Base-by-base conservation (phyloP, 2,329 filamentous ascomycete genomes). In the Polychaeton citri region DNA sequence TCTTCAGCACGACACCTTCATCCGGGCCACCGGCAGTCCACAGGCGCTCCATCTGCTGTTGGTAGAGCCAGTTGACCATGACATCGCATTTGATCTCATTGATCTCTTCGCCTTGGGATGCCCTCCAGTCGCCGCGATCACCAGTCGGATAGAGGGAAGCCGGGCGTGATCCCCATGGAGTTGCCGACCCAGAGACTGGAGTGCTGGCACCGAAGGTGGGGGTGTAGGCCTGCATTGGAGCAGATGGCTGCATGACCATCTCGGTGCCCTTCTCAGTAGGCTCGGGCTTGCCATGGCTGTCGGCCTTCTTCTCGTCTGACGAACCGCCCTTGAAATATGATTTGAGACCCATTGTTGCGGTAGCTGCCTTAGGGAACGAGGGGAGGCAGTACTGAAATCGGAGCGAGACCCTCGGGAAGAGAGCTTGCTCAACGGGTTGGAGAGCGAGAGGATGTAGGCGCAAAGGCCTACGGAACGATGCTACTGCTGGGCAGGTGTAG, bases 11-110 rank as follows among this genome's bases (percentile, higher is more conserved):
- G 2, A 72, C 67, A 43, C 71, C 72, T 52, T 75, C 70, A 9
- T 68, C 66, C 8, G 59, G 48, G 16, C 52, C 56, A 35, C 62
- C 62, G 17, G 54, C 56, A 3, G 61, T 65, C 70, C 71, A 73
- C 20, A 69, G 52, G 37, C 57, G 61, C 49, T 76, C 70, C 42
- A 73, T 61, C 42, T 78, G 74, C 47, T 74, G 69, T 39, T 74
- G 68, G 50, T 76, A 71, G 2, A 79, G 62, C 65, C 69, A 78
- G 45, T 70, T 75, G 46, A 73, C 73, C 64, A 76, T 72, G 43
- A 79, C 68, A 50, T 78, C 71, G 44, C 62, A 65, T 50, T 72
- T 74, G 49, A 75, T 65, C 40, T 73, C 66, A 33, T 62, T 52
- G 33, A 72, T 54, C 30, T 61, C 63, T 21, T 69, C 64, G 34